These are phyloP conservation scores for Pinus tabuliformis DNA, from an alignment of 75 land plant species.

Conservation along the genomic window DNA sequence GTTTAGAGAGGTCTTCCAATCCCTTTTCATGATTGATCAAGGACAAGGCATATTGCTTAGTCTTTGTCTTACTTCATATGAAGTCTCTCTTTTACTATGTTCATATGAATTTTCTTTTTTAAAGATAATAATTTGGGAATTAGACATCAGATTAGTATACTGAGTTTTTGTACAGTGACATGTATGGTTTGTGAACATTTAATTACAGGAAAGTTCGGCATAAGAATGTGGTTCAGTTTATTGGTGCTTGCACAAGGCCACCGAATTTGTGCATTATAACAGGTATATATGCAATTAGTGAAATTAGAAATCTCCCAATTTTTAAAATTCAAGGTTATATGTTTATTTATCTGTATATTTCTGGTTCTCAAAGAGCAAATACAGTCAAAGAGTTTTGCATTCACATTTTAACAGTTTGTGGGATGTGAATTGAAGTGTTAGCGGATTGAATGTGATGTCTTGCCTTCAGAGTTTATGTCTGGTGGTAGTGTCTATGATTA, in stretches of 20 bases:
- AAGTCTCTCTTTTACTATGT: too few species aligned
- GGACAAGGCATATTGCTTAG: too few species aligned
- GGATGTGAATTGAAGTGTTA: conserved; percentile 1
- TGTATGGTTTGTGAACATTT: neutral
- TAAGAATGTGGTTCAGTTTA: too few species aligned
- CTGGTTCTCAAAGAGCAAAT: neutral
- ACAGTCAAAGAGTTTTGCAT: neutral
- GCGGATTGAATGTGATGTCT: neutral
- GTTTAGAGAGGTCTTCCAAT: too few species aligned
- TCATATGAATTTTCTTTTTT: too few species aligned
- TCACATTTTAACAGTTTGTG: neutral
- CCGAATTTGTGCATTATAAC: too few species aligned
- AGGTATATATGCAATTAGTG: conserved; percentile 12
- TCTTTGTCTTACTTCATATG: too few species aligned
- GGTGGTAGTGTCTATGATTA: conserved; percentile 98
- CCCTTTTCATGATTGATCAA: too few species aligned
- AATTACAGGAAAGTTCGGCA: conserved; percentile 3
- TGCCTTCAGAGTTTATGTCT: conserved; percentile 80
- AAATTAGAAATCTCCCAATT: too few species aligned
- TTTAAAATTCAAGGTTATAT: neutral
- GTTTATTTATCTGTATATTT: neutral
- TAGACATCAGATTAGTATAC: neutral
- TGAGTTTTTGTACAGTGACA: neutral
- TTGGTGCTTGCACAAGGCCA: too few species aligned
- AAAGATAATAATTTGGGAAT: neutral